Percentiles rank a stretch among this genome's conserved stretches.
These are phyloP conservation scores for Aspergillus haitiensis DNA, from an alignment of 495 filamentous ascomycete species.

Conservation along the genomic window DNA sequence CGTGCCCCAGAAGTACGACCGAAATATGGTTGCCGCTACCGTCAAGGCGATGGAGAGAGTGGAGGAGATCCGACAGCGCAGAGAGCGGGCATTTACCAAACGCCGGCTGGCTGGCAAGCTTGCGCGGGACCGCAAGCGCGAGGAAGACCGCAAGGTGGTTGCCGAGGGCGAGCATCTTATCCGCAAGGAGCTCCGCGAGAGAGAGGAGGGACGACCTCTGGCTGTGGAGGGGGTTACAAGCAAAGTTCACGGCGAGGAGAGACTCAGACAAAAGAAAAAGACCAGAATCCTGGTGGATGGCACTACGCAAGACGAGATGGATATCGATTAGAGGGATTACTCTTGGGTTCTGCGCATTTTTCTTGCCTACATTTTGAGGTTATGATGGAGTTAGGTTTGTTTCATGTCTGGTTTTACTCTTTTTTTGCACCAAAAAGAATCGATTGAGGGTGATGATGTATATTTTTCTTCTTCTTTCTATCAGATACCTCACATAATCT, in stretches of 20 bases:
- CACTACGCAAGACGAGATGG: slow-evolving; percentile 67
- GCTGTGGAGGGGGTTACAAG: slow-evolving; percentile 26
- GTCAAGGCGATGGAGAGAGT: slow-evolving; percentile 90
- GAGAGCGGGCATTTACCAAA: slow-evolving; percentile 91
- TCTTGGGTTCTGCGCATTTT: slow-evolving; percentile 17
- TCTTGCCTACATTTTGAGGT: slow-evolving; percentile 19
- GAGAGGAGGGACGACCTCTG: slow-evolving; percentile 46
- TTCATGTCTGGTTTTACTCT: slow-evolving; percentile 20
- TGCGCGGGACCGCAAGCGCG: slow-evolving; percentile 65
- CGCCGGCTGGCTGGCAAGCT: slow-evolving; percentile 87
- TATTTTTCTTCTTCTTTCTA: slow-evolving; percentile 8
- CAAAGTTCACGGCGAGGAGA: slow-evolving; percentile 55
- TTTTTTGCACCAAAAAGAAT: slow-evolving; percentile 21
- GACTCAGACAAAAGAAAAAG: slow-evolving; percentile 57
- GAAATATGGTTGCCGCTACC: slow-evolving; percentile 81
- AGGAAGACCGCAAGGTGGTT: slow-evolving; percentile 81
- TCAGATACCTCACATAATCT: slow-evolving; percentile 6
- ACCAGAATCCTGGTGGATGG: slow-evolving; percentile 65
- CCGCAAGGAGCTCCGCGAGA: slow-evolving; percentile 49
- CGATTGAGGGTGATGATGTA: slow-evolving; percentile 16
- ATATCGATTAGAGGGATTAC: slow-evolving; percentile 59
- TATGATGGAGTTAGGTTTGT: slow-evolving; percentile 29
- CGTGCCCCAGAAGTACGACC: slow-evolving; percentile 91
- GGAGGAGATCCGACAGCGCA: slow-evolving; percentile 75
- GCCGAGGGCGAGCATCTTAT: slow-evolving; percentile 85